Percentiles rank a stretch among this genome's conserved stretches.
Conservation (phyloP, 768 basidiomycete genomes). For the Suillus paluster region DNA sequence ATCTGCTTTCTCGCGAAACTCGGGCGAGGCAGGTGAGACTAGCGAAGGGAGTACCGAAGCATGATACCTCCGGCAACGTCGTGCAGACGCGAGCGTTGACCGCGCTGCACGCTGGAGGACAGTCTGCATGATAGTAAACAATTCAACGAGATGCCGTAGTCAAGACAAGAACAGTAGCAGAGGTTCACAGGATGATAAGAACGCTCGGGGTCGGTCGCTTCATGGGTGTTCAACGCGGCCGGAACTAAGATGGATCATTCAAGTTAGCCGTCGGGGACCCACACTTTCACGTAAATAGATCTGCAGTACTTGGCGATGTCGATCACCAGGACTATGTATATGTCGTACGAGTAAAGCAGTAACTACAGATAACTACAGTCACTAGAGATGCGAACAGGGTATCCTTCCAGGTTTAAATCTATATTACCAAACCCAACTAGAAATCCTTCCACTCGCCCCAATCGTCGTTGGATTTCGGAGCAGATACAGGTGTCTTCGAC, state of each 20-base stretch:
- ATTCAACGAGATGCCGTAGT: not conserved
- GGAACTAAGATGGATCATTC: not conserved
- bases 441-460: conserved; percentile 89
- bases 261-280: not conserved
- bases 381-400: not conserved
- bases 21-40: conserved; percentile 68
- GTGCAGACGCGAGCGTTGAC: conserved; percentile 9
- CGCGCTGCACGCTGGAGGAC: conserved; percentile 18
- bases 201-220: not conserved
- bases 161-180: not conserved
- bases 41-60: conserved; percentile 74
- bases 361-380: not conserved
- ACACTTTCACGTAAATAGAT: not conserved
- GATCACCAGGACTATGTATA: not conserved
- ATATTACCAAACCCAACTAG: conserved; percentile 37
- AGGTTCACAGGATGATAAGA: not conserved
- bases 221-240: not conserved
- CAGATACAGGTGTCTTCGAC: conserved; percentile 21
- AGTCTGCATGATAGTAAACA: conserved; percentile 14
- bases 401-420: not conserved
- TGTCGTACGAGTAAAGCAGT: not conserved
- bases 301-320: not conserved
- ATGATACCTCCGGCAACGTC: conserved; percentile 54
- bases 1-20: conserved; percentile 67
- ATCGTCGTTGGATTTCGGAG: conserved; percentile 47